phyloP scores from a whole-genome alignment of 441 rosid genomes.

The Hura crepitans region DNA sequence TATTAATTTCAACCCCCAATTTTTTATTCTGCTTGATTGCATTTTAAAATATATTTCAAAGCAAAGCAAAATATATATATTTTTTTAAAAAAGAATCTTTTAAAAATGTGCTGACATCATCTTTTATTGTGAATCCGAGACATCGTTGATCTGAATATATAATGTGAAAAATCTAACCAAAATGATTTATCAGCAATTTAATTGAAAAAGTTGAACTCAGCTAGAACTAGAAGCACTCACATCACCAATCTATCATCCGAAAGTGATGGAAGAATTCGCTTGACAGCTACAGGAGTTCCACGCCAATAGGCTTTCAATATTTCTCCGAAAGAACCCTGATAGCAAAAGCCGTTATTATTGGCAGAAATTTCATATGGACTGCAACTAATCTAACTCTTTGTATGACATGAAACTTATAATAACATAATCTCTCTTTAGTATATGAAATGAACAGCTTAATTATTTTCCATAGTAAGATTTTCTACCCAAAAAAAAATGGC shows the following conservation, averaged over 20 bases:
- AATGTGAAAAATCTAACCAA: background rate
- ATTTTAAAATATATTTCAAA: background rate
- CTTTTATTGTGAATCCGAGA: constrained; percentile 13
- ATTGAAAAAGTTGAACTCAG: constrained; percentile 7
- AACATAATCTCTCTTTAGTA: background rate
- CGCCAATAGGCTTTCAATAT: constrained; percentile 91
- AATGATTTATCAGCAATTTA: background rate
- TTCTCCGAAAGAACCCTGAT: constrained; percentile 97
- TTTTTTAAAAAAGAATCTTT: background rate
- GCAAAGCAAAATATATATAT: background rate
- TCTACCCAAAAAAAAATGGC: background rate
- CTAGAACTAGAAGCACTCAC: constrained; percentile 39
- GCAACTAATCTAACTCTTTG: background rate
- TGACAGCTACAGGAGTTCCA: constrained; percentile 96
- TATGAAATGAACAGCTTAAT: background rate
- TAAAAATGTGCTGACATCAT: constrained; percentile 4
- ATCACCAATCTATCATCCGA: constrained; percentile 98
- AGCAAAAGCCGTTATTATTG: constrained; percentile 28
- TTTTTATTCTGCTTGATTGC: background rate
- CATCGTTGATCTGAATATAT: background rate
- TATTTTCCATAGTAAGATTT: background rate
- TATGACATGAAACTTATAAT: background rate
- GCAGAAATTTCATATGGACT: constrained; percentile 13
- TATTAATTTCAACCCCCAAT: background rate
- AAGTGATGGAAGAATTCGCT: constrained; percentile 95